A percentile compares a stretch with the other conserved stretches of the same genome.
phyloP scores from a whole-genome alignment of 2,329 filamentous ascomycete species.

The Colletotrichum eremochloae region DNA sequence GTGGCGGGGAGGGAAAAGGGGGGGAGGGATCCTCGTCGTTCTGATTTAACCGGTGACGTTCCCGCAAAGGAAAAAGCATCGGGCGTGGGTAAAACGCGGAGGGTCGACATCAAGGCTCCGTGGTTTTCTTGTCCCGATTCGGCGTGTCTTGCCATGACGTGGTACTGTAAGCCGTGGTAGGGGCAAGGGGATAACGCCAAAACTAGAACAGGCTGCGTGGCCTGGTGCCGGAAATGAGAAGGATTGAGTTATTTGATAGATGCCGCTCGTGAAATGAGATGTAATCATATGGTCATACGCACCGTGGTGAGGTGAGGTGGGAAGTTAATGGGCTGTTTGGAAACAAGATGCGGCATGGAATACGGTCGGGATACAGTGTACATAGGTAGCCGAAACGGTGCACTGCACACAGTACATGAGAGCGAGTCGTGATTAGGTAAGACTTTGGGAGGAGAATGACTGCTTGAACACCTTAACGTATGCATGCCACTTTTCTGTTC shows the following conservation, averaged over 20 bases:
- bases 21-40: neutral
- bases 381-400: neutral
- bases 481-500: neutral
- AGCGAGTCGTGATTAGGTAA: neutral
- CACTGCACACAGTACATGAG: neutral
- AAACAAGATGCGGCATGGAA: neutral
- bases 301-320: neutral
- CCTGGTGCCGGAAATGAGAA: slow-evolving; percentile 8
- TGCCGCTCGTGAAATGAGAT: neutral
- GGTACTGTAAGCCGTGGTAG: slow-evolving; percentile 9
- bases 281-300: slow-evolving; percentile 10
- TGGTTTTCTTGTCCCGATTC: slow-evolving; percentile 40
- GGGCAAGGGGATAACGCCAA: neutral
- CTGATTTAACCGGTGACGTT: slow-evolving; percentile 25
- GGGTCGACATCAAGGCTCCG: slow-evolving; percentile 37
- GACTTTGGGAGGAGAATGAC: neutral
- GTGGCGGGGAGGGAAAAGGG: neutral
- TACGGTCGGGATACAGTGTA: neutral
- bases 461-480: neutral
- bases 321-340: neutral
- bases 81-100: slow-evolving; percentile 30
- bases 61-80: slow-evolving; percentile 23
- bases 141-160: slow-evolving; percentile 34
- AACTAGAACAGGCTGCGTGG: neutral
- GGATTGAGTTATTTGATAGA: neutral